Percentiles rank a stretch among this genome's conserved stretches.
phyloP scores from a whole-genome alignment of 257 asterid species.

The Nicotiana tabacum region DNA sequence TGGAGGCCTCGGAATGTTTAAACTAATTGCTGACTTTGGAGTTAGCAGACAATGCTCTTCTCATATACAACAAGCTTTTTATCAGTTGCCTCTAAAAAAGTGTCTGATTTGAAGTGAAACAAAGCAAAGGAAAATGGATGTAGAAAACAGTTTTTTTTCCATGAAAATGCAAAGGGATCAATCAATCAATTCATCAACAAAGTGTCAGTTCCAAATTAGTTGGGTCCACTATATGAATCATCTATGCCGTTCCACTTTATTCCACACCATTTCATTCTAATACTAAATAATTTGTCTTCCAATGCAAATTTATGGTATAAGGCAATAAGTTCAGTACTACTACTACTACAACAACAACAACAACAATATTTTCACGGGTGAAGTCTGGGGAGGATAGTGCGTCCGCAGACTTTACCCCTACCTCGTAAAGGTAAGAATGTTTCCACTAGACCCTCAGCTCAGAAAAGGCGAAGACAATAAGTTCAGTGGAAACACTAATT shows the following conservation, averaged over 20 bases:
- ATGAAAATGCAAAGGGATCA: background rate
- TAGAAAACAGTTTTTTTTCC: background rate
- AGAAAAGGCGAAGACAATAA: background rate
- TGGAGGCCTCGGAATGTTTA: background rate
- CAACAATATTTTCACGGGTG: too few species aligned
- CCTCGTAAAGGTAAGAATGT: too few species aligned
- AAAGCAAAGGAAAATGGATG: background rate
- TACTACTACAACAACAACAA: too few species aligned
- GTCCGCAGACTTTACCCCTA: too few species aligned
- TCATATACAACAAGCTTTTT: background rate
- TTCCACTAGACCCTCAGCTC: too few species aligned
- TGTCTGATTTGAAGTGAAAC: background rate
- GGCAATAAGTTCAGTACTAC: background rate
- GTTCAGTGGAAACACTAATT: background rate
- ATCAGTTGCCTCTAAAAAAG: background rate
- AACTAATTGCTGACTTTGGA: background rate
- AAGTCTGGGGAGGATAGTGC: too few species aligned
- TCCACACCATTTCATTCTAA: background rate
- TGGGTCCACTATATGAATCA: background rate
- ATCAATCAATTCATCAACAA: background rate
- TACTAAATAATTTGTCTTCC: background rate
- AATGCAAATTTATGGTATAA: background rate
- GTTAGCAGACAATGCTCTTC: background rate
- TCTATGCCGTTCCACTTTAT: background rate
- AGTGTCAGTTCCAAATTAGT: background rate